Evolutionary conservation across 352 stramenopile species (phyloP), one percentile per base, ranked within the genome.

Genomic region (Globisporangium splendens): DNA sequence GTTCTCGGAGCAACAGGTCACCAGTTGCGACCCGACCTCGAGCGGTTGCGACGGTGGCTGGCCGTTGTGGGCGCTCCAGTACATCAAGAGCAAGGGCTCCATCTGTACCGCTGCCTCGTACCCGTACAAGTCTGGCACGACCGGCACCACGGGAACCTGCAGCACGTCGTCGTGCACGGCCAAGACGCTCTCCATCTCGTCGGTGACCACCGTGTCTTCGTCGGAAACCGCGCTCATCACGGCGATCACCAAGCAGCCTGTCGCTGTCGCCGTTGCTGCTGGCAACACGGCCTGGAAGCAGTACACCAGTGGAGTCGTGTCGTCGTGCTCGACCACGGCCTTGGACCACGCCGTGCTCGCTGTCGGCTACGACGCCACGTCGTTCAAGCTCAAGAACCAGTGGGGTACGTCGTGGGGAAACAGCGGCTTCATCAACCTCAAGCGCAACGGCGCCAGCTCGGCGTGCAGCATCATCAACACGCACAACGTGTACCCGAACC

Each of bases 321-420:
- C 46, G 44, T 59, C 35, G 10, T 65, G 59, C 22, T 86, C 70
- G 49, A 91, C 87, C 55, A 68, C 81, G 21, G 73, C 84, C 46
- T 85, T 98, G 58, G 93, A 98, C 68, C 94, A 98, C 66, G 96
- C 91, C 46, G 89, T 98, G n/a, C 76, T 98, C 54, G 83, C 87
- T 8, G 88, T 98, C 24, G 92, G 93, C 15, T 98, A 98, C 70
- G 81, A 82, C 49, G 72, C 66, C 50, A 71, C 51, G 7, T 69
- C 68, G 11, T 97, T 87, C 81, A 96, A 95, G 62, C 75, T 98
- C 14, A 96, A 95, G 60, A 98, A 98, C 71, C 94, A 90, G 20
- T 98, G 91, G 92, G 93, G 92, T 47, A 58, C 69, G 12, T 67
- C 48, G 17, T 97, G 89, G 89, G 92, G 90, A 55, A 73, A 91